Conservation (phyloP, 768 basidiomycete species). For the Psilocybe tampanensis region DNA sequence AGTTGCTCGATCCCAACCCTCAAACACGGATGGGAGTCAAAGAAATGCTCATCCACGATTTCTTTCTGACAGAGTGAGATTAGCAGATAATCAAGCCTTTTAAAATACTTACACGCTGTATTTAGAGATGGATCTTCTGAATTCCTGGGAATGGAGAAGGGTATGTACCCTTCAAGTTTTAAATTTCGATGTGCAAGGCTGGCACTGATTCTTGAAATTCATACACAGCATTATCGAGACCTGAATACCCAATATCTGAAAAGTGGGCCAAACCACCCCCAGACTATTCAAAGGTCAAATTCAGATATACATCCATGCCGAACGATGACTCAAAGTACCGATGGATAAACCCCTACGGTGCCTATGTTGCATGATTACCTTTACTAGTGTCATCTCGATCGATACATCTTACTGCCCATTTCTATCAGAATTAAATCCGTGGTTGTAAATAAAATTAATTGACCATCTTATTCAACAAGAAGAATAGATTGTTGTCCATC, state of each 20-base stretch:
- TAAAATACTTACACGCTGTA: background rate
- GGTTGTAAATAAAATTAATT: too few relatives aligned
- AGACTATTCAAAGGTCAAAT: too few relatives aligned
- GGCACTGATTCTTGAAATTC: background rate
- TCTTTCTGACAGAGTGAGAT: background rate
- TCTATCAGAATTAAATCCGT: too few relatives aligned
- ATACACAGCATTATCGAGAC: background rate
- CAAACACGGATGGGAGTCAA: background rate
- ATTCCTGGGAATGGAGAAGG: background rate
- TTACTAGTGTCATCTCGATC: too few relatives aligned
- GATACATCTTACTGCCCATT: too few relatives aligned
- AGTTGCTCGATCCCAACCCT: constrained; percentile 4
- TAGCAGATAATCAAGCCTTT: background rate
- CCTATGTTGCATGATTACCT: too few relatives aligned
- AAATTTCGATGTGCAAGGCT: too few relatives aligned
- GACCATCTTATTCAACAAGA: too few relatives aligned
- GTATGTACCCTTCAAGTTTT: background rate
- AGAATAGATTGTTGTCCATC: too few relatives aligned
- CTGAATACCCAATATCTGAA: background rate
- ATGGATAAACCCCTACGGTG: constrained; percentile 7
- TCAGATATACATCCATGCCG: background rate
- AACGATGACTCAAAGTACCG: background rate
- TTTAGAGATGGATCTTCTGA: background rate
- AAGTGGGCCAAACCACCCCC: background rate
- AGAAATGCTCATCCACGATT: background rate